Evolutionary conservation across 1,139 yeast genomes (phyloP).

Genomic region (Suhomyces kunorum): DNA sequence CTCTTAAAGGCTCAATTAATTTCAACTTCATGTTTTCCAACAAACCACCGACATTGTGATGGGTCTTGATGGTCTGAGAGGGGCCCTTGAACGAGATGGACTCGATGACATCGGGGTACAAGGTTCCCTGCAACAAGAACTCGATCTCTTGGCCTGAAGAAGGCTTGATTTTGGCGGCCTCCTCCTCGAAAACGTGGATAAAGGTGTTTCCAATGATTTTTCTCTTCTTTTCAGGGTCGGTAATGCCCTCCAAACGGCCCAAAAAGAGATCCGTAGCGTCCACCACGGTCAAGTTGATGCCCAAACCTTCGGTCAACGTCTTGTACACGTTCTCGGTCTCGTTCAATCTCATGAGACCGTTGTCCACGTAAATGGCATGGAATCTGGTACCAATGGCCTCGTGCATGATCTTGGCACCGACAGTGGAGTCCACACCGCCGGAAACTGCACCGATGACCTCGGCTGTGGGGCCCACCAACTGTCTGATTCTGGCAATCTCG

Average conservation of each 20-base stretch:
- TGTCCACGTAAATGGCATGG: slow-evolving; percentile 97
- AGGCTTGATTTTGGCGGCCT: slow-evolving; percentile 90
- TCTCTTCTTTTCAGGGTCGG: slow-evolving; percentile 99
- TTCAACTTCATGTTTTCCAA: slow-evolving; percentile 97
- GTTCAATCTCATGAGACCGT: slow-evolving; percentile 94
- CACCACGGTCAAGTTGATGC: slow-evolving; percentile 90
- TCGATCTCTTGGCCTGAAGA: slow-evolving; percentile 88
- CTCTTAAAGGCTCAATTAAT: slow-evolving; percentile 97
- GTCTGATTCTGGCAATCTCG: slow-evolving; percentile 88
- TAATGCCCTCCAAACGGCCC: slow-evolving; percentile 82
- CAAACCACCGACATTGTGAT: slow-evolving; percentile 98
- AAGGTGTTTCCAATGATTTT: slow-evolving; percentile 98
- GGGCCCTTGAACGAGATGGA: slow-evolving; percentile 99
- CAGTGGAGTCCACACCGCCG: slow-evolving; percentile 99
- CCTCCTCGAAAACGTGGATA: slow-evolving; percentile 94
- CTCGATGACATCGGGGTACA: slow-evolving; percentile 98
- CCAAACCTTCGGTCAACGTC: slow-evolving; percentile 88
- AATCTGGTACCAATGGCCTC: slow-evolving; percentile 98
- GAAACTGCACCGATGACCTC: slow-evolving; percentile 99
- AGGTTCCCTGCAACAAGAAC: slow-evolving; percentile 92
- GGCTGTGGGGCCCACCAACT: slow-evolving; percentile 93
- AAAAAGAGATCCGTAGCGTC: slow-evolving; percentile 93
- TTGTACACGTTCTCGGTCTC: slow-evolving; percentile 87
- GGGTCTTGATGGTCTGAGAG: slow-evolving; percentile 98
- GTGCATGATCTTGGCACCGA: slow-evolving; percentile 96